Base-by-base conservation (phyloP, 2,329 filamentous ascomycete genomes). In the Xylaria sp. region DNA sequence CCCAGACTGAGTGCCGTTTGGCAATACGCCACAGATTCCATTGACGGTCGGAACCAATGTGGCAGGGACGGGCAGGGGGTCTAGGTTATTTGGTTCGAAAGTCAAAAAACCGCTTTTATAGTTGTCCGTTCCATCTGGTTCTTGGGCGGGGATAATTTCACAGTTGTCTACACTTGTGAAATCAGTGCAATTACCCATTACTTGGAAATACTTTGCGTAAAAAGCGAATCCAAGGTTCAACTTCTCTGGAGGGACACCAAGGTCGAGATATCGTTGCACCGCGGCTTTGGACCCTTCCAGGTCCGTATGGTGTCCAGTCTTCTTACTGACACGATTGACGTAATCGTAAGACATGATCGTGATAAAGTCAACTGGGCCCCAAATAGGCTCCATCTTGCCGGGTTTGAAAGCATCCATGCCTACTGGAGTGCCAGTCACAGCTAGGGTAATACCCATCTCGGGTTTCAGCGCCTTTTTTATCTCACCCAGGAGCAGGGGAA, bases 291-390 rank as follows among this genome's bases (percentile, higher is more conserved):
- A 37, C 25, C 15, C 11, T 17, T 57, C 35, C 1, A 61, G 53
- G 17, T 57, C 53, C 4, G 52, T 57, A 37, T 64, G 63, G 31
- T 63, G 56, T 1, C 53, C 60, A 1, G 63, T 60, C 23, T 17
- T 42, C 17, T 45, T 33, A 19, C 55, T 58, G 14, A 17, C 59
- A n/a, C 63, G 50, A 40, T 63, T 65, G 51, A 65, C 42, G 28
- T 54, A 57, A 37, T 65, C 63, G 17, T 65, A 65, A 4, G 63
- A 51, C 63, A 65, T 65, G 2, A 65, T 31, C 11, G 56, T 65
- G 19, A 60, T 43, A 33, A 65, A 62, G 2, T 65, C 60, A 15
- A 63, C 19, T n/a, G 15, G 49, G 15, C 63, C 56, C 60, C 63
- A 60, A 3, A 57, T 54, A 14, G 37, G 7, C 12, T 54, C 42